Evolutionary conservation across 163 green algal species (phyloP).

Genomic region (Trebouxia gelatinosa): DNA sequence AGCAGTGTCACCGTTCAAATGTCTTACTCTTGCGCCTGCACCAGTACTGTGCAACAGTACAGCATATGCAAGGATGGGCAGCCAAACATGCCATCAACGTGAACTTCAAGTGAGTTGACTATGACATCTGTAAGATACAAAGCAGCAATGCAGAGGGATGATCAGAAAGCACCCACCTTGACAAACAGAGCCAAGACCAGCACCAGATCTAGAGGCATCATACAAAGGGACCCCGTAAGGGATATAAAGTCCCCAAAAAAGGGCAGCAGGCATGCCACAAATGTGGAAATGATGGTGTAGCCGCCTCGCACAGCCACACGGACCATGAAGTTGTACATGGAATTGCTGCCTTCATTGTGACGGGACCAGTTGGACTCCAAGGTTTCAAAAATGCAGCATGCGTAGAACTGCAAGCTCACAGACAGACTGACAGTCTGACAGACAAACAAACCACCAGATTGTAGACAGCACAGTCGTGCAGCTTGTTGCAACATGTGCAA

Average conservation of each 20-base stretch:
- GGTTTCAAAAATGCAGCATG: slow-evolving; percentile 22
- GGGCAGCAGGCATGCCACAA: slow-evolving; percentile 50
- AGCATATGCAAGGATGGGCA: not conserved
- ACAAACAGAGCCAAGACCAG: slow-evolving; percentile 10
- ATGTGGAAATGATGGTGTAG: slow-evolving; percentile 38
- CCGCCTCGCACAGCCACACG: slow-evolving; percentile 37
- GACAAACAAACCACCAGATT: no score
- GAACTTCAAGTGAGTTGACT: not conserved
- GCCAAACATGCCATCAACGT: not conserved
- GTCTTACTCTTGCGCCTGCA: not conserved
- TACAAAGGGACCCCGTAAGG: not conserved
- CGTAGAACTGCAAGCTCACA: slow-evolving; percentile 21
- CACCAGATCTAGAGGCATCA: slow-evolving; percentile 26
- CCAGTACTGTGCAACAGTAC: not conserved
- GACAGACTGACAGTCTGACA: not conserved
- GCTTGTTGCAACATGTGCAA: no score
- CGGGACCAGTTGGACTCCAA: not conserved
- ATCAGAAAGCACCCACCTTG: not conserved
- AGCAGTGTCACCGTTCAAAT: not conserved
- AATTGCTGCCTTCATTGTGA: not conserved
- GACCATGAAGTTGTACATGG: slow-evolving; percentile 32
- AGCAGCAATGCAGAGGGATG: not conserved
- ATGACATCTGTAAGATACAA: not conserved
- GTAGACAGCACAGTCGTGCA: no score
- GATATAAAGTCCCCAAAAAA: slow-evolving; percentile 53